Conservation (phyloP, 23 red algal genomes). For the Gracilaria domingensis region DNA sequence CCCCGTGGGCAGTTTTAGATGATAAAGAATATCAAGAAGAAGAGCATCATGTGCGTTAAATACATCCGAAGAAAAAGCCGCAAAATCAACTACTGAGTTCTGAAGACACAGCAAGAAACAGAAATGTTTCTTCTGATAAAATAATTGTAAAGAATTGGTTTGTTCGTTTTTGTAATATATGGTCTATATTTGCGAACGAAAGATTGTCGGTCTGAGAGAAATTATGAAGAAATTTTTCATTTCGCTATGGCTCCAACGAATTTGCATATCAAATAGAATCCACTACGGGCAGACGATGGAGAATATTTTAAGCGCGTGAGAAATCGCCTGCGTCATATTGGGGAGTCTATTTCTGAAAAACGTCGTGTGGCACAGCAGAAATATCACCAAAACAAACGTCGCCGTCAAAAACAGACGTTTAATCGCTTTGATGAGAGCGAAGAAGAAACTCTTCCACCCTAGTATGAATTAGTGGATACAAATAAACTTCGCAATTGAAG, state of each 20-base stretch:
- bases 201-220: neutral
- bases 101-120: neutral
- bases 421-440: too few species aligned
- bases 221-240: conserved; percentile 19
- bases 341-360: too few species aligned
- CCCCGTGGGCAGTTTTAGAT: neutral
- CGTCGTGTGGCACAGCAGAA: too few species aligned
- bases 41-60: neutral
- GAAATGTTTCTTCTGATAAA: conserved; percentile 14
- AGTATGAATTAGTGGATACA: too few species aligned
- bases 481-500: too few species aligned
- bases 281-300: neutral
- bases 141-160: conserved; percentile 42
- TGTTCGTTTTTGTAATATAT: neutral
- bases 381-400: too few species aligned
- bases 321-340: too few species aligned
- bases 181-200: conserved; percentile 6
- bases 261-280: conserved; percentile 8
- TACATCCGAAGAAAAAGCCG: conserved; percentile 11
- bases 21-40: conserved; percentile 40
- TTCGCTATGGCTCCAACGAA: conserved; percentile 15
- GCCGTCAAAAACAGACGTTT: too few species aligned
- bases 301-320: too few species aligned
- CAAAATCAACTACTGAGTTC: neutral
- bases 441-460: too few species aligned